These are phyloP conservation scores for Cadophora gregata DNA, from an alignment of 2,329 filamentous ascomycete genomes.

Conservation along the genomic window DNA sequence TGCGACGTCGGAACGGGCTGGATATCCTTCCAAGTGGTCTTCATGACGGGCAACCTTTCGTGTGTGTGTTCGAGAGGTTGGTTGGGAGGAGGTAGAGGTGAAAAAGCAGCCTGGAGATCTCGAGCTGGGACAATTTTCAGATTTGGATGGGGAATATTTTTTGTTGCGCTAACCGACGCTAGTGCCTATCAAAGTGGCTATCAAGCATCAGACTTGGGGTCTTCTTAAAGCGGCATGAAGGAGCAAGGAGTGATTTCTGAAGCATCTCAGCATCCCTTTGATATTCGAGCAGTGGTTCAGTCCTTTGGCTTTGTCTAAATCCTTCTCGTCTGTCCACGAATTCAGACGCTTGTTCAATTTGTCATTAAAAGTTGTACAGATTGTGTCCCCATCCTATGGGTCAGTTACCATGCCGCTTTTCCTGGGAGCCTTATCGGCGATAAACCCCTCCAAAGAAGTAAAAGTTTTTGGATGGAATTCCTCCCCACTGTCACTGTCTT, in stretches of 20 bases:
- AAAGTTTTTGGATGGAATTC: slow-evolving; percentile 1
- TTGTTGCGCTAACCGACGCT: slow-evolving; percentile 9
- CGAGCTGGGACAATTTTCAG: slow-evolving; percentile 7
- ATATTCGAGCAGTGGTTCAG: not conserved
- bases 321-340: too few relatives aligned
- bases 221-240: not conserved
- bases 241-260: too few relatives aligned
- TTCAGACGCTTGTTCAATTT: too few relatives aligned
- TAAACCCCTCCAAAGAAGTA: not conserved
- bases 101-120: slow-evolving; percentile 3
- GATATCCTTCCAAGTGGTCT: slow-evolving; percentile 76
- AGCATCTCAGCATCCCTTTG: too few relatives aligned
- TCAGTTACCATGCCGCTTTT: not conserved
- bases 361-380: too few relatives aligned
- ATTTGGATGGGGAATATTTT: slow-evolving; percentile 2
- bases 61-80: slow-evolving; percentile 15
- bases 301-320: too few relatives aligned
- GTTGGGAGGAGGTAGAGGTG: not conserved
- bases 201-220: not conserved
- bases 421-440: not conserved
- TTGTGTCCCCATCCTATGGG: too few relatives aligned
- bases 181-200: slow-evolving; percentile 15
- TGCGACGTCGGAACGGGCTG: slow-evolving; percentile 88
- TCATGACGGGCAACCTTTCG: slow-evolving; percentile 52
- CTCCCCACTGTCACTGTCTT: not conserved